These are phyloP conservation scores for Galeopsis tetrahit DNA, from an alignment of 257 asterid genomes.

Conservation along the genomic window DNA sequence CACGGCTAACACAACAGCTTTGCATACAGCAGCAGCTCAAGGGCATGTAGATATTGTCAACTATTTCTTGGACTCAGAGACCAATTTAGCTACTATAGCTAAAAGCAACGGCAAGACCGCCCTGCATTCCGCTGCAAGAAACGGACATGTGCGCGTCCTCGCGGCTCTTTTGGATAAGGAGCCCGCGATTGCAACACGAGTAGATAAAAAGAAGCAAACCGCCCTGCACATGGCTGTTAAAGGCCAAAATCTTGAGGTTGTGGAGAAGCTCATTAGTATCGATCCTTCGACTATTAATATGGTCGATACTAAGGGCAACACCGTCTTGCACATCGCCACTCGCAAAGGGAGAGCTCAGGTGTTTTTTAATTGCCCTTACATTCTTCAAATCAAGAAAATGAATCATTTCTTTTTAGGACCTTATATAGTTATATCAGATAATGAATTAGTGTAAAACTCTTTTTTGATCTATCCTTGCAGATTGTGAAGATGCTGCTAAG, in stretches of 20 bases:
- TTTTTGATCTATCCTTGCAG: slow-evolving; percentile 22
- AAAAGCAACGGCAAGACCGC: slow-evolving; percentile 59
- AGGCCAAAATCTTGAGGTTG: slow-evolving; percentile 55
- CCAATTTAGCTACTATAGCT: slow-evolving; percentile 47
- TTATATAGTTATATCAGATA: too few species aligned
- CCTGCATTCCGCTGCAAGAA: slow-evolving; percentile 58
- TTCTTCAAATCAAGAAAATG: neutral
- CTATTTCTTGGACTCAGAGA: slow-evolving; percentile 49
- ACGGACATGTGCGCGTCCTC: slow-evolving; percentile 48
- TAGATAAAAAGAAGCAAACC: slow-evolving; percentile 58
- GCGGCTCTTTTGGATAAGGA: slow-evolving; percentile 45
- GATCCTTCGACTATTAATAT: slow-evolving; percentile 47
- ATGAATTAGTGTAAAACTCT: too few species aligned
- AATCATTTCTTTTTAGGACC: too few species aligned
- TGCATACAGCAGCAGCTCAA: slow-evolving; percentile 58
- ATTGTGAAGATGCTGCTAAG: slow-evolving; percentile 46
- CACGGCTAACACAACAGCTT: slow-evolving; percentile 52
- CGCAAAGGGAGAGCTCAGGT: slow-evolving; percentile 65
- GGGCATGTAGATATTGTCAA: slow-evolving; percentile 55
- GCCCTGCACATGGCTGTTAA: slow-evolving; percentile 66
- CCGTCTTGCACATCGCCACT: slow-evolving; percentile 54
- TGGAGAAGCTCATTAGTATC: slow-evolving; percentile 43
- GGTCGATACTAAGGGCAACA: slow-evolving; percentile 58
- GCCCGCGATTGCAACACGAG: slow-evolving; percentile 35
- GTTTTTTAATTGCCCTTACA: neutral